Conservation (phyloP, 352 stramenopile species). For the Phytopythium kandeliae region DNA sequence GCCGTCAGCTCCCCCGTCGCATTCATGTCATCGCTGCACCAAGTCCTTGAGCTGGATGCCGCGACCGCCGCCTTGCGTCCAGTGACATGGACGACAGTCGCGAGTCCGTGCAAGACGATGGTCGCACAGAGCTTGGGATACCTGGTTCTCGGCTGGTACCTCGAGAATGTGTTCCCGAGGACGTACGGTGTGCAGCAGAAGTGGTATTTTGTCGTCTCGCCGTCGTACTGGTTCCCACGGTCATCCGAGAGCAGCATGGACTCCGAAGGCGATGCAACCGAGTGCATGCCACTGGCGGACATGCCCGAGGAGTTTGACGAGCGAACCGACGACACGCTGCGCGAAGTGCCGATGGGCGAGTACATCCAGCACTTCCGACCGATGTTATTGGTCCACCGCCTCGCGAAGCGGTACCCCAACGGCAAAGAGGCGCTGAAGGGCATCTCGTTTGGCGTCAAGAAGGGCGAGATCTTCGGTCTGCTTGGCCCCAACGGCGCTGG, state of each 20-base stretch:
- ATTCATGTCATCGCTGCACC: constrained; percentile 59
- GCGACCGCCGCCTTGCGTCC: constrained; percentile 23
- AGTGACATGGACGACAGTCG: constrained; percentile 44
- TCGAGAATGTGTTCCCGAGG: constrained; percentile 91
- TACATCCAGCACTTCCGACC: constrained; percentile 54
- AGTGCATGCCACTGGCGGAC: constrained; percentile 19
- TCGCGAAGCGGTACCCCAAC: constrained; percentile 71
- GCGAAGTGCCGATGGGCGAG: constrained; percentile 48
- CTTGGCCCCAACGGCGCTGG: constrained; percentile 92
- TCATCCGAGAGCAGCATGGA: constrained; percentile 3
- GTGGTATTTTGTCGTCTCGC: constrained; percentile 92
- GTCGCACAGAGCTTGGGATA: constrained; percentile 83
- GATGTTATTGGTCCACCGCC: constrained; percentile 42
- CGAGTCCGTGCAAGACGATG: constrained; percentile 54
- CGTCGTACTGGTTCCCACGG: constrained; percentile 75
- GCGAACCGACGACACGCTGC: constrained; percentile 49
- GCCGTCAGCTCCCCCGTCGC: constrained; percentile 55
- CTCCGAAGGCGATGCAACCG: constrained; percentile 17
- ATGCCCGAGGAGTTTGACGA: constrained; percentile 21
- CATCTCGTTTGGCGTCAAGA: constrained; percentile 85
- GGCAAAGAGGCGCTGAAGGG: constrained; percentile 74
- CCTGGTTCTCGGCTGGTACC: constrained; percentile 89
- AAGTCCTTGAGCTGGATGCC: constrained; percentile 49
- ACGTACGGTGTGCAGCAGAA: constrained; percentile 87
- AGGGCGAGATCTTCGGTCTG: constrained; percentile 92